Conservation (phyloP, 495 filamentous ascomycete genomes). For the Aspergillus ellipticus region DNA sequence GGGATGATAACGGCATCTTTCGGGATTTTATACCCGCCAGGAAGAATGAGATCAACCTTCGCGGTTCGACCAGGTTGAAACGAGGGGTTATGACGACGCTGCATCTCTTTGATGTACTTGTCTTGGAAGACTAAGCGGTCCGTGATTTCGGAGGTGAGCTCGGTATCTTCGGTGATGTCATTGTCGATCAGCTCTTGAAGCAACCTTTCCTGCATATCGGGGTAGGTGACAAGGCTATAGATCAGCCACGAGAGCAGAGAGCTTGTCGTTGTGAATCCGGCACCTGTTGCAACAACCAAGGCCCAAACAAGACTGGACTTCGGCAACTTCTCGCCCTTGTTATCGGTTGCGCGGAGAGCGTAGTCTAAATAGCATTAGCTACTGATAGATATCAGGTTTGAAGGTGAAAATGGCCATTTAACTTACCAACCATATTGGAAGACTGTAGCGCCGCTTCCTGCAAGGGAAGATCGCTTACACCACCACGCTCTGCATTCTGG, state of each 20-base stretch:
- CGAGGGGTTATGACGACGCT: constrained; percentile 51
- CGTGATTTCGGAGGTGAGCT: constrained; percentile 36
- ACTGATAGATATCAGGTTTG: not conserved
- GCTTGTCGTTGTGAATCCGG: constrained; percentile 53
- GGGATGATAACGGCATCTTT: constrained; percentile 46
- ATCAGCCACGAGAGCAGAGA: constrained; percentile 52
- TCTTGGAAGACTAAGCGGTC: constrained; percentile 46
- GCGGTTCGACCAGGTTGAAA: constrained; percentile 54
- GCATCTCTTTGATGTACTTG: constrained; percentile 55
- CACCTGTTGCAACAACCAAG: constrained; percentile 37
- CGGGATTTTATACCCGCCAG: constrained; percentile 52
- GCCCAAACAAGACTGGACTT: constrained; percentile 28
- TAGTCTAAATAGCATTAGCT: constrained; percentile 19
- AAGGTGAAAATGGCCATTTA: not conserved
- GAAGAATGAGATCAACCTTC: constrained; percentile 47
- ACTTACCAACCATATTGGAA: constrained; percentile 40
- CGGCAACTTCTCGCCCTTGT: constrained; percentile 50
- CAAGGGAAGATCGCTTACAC: constrained; percentile 42
- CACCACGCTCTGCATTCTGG: constrained; percentile 21
- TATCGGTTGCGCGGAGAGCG: constrained; percentile 44
- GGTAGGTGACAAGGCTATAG: constrained; percentile 46
- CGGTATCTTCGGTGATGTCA: constrained; percentile 33
- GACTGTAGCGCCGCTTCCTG: constrained; percentile 50
- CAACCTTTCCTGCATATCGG: constrained; percentile 47
- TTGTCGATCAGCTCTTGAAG: constrained; percentile 53